Conservation (phyloP, 768 basidiomycete genomes). For the Pleurotus platypus region DNA sequence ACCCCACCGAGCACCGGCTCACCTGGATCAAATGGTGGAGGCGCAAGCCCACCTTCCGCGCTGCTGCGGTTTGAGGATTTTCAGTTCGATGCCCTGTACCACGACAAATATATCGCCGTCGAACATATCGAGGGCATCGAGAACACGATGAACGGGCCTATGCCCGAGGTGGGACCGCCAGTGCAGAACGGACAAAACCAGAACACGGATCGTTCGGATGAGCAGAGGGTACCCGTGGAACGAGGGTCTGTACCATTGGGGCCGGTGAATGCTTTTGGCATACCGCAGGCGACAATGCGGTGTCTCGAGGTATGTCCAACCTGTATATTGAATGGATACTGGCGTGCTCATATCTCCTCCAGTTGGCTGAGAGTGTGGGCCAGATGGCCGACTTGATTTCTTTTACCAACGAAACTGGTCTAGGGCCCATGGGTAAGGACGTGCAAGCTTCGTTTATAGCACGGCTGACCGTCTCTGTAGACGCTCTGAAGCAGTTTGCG, state of each 20-base stretch:
- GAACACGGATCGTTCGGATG: conserved; percentile 64
- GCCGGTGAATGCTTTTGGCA: conserved; percentile 85
- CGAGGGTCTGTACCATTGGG: conserved; percentile 71
- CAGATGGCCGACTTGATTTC: conserved; percentile 77
- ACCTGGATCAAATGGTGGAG: background rate
- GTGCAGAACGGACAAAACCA: conserved; percentile 30
- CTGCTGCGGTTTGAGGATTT: conserved; percentile 69
- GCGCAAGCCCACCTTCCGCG: conserved; percentile 12
- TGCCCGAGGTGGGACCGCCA: conserved; percentile 22
- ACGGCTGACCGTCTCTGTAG: conserved; percentile 21
- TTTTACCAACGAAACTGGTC: conserved; percentile 47
- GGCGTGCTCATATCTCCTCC: conserved; percentile 8
- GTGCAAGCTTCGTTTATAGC: conserved; percentile 9
- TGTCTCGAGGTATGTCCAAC: conserved; percentile 65
- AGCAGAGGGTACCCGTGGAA: conserved; percentile 58
- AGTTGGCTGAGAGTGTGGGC: conserved; percentile 80
- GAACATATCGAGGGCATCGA: conserved; percentile 57
- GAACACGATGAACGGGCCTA: conserved; percentile 33
- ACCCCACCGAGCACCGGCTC: conserved; percentile 15
- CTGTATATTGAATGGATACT: background rate
- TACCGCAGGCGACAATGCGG: conserved; percentile 86
- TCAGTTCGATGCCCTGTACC: conserved; percentile 66
- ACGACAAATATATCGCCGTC: conserved; percentile 73
- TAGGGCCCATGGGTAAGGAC: conserved; percentile 67
- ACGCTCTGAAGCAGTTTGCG: conserved; percentile 38